These are phyloP conservation scores for Cyclotella cryptica DNA, from an alignment of 108 stramenopile genomes.

Conservation along the genomic window DNA sequence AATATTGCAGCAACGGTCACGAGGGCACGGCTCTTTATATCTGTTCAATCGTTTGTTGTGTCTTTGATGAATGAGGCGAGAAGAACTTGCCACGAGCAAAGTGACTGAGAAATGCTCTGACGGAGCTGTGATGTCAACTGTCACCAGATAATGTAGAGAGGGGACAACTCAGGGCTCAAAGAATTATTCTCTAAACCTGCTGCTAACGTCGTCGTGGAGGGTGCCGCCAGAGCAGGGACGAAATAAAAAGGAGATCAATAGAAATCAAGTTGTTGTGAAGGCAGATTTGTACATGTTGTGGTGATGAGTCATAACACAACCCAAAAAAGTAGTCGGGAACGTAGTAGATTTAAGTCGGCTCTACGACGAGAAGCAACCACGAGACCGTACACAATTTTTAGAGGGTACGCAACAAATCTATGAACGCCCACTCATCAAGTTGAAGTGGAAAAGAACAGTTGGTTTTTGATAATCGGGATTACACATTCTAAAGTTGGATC, in stretches of 20 bases:
- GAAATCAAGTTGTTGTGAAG: too few relatives aligned
- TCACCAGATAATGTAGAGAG: background rate
- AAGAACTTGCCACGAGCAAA: too few relatives aligned
- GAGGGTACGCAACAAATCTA: background rate
- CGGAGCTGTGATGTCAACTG: constrained; percentile 4
- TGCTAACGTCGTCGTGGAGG: too few relatives aligned
- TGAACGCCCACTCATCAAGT: background rate
- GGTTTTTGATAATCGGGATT: too few relatives aligned
- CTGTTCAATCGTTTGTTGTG: background rate
- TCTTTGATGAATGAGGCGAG: background rate
- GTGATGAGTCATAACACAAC: background rate
- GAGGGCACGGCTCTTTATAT: background rate
- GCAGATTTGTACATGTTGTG: background rate
- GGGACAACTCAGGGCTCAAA: background rate
- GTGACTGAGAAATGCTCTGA: background rate
- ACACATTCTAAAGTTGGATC: too few relatives aligned
- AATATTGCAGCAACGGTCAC: too few relatives aligned
- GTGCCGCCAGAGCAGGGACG: too few relatives aligned
- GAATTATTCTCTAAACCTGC: too few relatives aligned
- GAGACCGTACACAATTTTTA: too few relatives aligned
- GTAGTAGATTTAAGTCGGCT: too few relatives aligned
- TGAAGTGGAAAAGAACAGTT: background rate
- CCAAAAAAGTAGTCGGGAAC: background rate
- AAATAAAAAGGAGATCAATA: too few relatives aligned
- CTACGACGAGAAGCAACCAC: too few relatives aligned